Conservation (phyloP, 768 basidiomycete species). For the Crucibulum laeve region DNA sequence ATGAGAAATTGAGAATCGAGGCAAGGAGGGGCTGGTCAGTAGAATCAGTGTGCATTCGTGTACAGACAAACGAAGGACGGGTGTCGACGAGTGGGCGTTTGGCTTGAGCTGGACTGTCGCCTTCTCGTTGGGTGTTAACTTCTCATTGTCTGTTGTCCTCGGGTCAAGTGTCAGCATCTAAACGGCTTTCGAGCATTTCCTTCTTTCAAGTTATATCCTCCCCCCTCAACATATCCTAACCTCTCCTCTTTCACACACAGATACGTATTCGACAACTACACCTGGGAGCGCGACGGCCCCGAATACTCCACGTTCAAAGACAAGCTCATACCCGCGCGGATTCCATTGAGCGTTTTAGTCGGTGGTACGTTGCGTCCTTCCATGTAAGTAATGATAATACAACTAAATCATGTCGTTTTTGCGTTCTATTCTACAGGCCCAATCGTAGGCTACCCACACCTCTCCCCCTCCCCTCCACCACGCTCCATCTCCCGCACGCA, state of each 20-base stretch:
- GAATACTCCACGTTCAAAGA: constrained; percentile 45
- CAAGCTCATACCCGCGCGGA: constrained; percentile 45
- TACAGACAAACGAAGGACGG: background rate
- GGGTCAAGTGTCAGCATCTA: too few relatives aligned
- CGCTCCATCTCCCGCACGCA: constrained; percentile 41
- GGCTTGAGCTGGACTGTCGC: too few relatives aligned
- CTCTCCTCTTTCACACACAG: constrained; percentile 17
- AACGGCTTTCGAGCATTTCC: too few relatives aligned
- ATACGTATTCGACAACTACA: constrained; percentile 57
- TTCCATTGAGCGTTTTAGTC: constrained; percentile 51
- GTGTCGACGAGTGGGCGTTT: background rate
- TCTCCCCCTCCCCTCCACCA: constrained; percentile 17
- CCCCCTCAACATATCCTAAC: background rate
- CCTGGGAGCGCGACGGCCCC: constrained; percentile 39
- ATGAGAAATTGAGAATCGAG: background rate
- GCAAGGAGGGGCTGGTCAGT: background rate
- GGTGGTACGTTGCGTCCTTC: too few relatives aligned
- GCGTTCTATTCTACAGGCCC: constrained; percentile 11
- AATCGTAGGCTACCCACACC: background rate
- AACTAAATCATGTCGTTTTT: too few relatives aligned
- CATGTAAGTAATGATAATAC: too few relatives aligned
- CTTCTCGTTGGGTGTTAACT: too few relatives aligned
- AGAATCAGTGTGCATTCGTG: too few relatives aligned
- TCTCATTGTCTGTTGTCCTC: too few relatives aligned
- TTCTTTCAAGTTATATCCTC: too few relatives aligned